Base-by-base conservation (phyloP, 805 yeast species). In the Metschnikowia kofuensis region DNA sequence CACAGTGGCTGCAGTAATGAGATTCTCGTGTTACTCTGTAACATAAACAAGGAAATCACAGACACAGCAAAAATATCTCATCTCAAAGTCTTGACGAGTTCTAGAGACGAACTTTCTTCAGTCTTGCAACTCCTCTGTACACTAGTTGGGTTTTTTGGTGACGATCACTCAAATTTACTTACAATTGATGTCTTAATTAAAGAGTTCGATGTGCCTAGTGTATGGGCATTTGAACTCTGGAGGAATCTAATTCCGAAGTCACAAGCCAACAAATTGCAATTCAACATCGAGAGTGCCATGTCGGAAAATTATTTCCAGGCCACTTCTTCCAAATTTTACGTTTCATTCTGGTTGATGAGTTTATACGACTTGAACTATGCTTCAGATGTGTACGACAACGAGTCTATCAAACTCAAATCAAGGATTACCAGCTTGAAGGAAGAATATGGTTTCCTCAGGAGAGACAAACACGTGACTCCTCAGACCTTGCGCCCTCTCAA, bases 151-250 rank as follows among this genome's bases (percentile, higher is more conserved):
- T 81, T 79, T 52, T 83, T 78, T 60, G 67, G 79, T 7, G 56
- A 64, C 2, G 51, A 67, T 45, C 58, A 67, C 8, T 31, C 52
- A 3, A 3, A 35, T n/a, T 66, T 85, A 54, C 46, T 75, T 1
- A 61, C 80, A 0, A 61, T 80, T 16, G 63, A 65, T 11, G 68
- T 67, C 4, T 65, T 86, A 35, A 59, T 73, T 2, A 54, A 59
- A 2, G 63, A 72, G 1, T 82, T 73, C 52, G 67, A 72, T 1
- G 69, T 85, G 8, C 72, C 80, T 3, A 64, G 79, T 0, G 74
- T 76, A 15, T 85, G 92, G 89, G 83, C 83, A 0, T 89, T 88
- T 67, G 88, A 84, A 52, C 60, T 89, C 2, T 89, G 96, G 96
- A 76, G 97, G 61, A 60, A 64, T 53, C 68, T 60, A 51, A 74